Base-by-base conservation (phyloP, 768 basidiomycete genomes). In the Obba rivulosa region DNA sequence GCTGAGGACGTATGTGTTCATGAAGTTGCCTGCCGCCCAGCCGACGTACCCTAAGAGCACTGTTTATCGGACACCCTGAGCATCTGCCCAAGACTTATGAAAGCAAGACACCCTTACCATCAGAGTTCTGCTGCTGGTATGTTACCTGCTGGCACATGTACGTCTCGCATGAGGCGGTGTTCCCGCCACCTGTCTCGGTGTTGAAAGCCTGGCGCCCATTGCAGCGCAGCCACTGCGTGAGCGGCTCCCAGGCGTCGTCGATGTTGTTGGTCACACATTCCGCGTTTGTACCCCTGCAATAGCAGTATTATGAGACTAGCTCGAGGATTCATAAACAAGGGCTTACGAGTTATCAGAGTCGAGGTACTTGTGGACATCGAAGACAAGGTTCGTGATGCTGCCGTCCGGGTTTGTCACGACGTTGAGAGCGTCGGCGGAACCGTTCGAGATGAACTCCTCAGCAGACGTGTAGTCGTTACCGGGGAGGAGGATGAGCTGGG, bases 1-100 rank as follows among this genome's bases (percentile, higher is more conserved):
- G 17, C 70, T 67, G 35, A 79, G 67, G n/a, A 66, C 65, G 58
- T 80, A 80, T 35, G 64, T 69, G 1, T 72, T 67, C 51, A 71
- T 71, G 61, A 79, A 80, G 8, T 71, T 64, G 39, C 78, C 77
- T 41, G 73, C 79, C 49, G 74, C 68, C 79, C 77, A 79, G 31
- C 73, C 67, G 22, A 74, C 65, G 66, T 76, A 81, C 14, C 79
- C 79, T 36, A 69, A 58, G 45, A 77, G 67, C 25, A 57, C 68
- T 37, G 56, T 51, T 72, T 69, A 21, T 77, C 63, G 53, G 62
- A 74, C 1, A 69, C 65, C 8, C n/a, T n/a, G n/a, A 77, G 66
- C 45, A 73, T 65, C 24, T 62, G 49, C 60, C 60, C n/a, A 76
- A 58, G 46, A 68, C 69, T 43, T 20, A 3, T n/a, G 10, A 8